Base-by-base conservation (phyloP, 1,139 yeast species). In the Komagataea norvegica region DNA sequence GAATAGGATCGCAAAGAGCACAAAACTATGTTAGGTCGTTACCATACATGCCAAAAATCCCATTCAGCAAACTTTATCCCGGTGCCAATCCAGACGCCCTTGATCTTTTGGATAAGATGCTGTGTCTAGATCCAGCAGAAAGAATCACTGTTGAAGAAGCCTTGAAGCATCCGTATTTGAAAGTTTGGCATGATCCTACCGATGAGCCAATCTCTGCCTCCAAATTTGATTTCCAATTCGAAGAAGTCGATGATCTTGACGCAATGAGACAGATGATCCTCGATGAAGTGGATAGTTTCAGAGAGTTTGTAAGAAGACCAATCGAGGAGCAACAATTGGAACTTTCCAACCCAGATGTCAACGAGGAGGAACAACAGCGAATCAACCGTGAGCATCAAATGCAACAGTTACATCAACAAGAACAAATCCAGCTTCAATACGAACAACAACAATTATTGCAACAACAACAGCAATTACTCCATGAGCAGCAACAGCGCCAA, bases 111-210 rank as follows among this genome's bases (percentile, higher is more conserved):
- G 85, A 80, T 43, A 74, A 68, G 50, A 82, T 91, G 93, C 71
- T 91, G 30, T 79, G 94, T 10, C 72, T 91, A 44, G 96, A 91
- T 57, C 97, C 98, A 1, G 73, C 74, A 35, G 76, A 80, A 53
- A 72, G 98, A 60, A 87, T 91, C 35, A 77, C 93, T 0, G 97
- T 89, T 2, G 88, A 84, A 40, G 83, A 86, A 38, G 97, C 97
- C 0, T 70, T 91, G 43, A 75, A 77, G 45, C 98, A 91, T 61
- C 95, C 95, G 7, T 91, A 91, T 56, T 68, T 91, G 41, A 69
- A 80, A 38, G 82, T 91, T 25, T 91, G 98, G 98, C 97, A 89
- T 59, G 98, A 91, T 56, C 95, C 96, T 3, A 75, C 78, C 22
- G 98, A 91, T 57, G 98, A 91, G 60, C 96, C 96, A 5, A 79